Evolutionary conservation across 2,329 filamentous ascomycete species (phyloP).

Genomic region (Monilinia laxa): DNA sequence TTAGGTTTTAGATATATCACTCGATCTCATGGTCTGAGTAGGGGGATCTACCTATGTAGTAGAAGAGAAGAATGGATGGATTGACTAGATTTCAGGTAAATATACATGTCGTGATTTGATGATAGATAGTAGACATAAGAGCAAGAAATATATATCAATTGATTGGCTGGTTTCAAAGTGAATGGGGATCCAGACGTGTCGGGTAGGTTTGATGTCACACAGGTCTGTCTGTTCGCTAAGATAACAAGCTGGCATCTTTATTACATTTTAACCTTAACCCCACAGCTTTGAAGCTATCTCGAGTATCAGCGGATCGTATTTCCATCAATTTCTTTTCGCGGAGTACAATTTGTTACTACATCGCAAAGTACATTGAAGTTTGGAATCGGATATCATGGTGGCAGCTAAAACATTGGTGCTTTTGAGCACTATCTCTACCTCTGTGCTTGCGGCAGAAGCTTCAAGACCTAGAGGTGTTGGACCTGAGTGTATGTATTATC

Average conservation of each 20-base stretch:
- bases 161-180: background rate
- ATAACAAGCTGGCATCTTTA: constrained; percentile 33
- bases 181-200: constrained; percentile 7
- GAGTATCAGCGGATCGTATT: background rate
- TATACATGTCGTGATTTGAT: no score
- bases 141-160: background rate
- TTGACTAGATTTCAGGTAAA: no score
- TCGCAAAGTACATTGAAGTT: no score
- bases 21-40: background rate
- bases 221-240: constrained; percentile 24
- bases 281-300: constrained; percentile 20
- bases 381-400: constrained; percentile 31
- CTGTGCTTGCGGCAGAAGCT: constrained; percentile 57
- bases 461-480: constrained; percentile 79
- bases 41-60: no score
- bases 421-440: constrained; percentile 37
- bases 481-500: constrained; percentile 74
- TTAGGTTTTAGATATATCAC: background rate
- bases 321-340: background rate
- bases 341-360: background rate
- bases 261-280: constrained; percentile 7
- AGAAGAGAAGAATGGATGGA: no score
- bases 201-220: constrained; percentile 3
- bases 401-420: constrained; percentile 39
- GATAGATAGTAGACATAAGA: no score